Conservation (phyloP, 768 basidiomycete species). For the Cystobasidium ongulense region DNA sequence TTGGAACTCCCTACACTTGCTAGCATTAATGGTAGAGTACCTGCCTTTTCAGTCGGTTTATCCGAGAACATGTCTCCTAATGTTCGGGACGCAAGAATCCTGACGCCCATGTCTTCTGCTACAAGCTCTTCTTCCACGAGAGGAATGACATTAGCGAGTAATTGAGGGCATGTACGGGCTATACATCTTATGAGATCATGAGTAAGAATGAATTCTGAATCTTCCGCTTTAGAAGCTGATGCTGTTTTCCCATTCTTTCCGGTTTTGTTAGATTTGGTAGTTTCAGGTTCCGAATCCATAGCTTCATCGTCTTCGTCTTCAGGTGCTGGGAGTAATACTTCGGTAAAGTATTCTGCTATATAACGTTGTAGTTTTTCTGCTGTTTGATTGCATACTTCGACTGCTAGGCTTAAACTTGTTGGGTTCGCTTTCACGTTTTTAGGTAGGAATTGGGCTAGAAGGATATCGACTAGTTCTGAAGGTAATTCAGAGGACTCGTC, state of each 20-base stretch:
- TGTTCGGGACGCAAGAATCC: slow-evolving; percentile 72
- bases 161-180: slow-evolving; percentile 65
- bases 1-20: slow-evolving; percentile 11
- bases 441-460: slow-evolving; percentile 74
- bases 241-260: slow-evolving; percentile 9
- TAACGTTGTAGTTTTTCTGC: slow-evolving; percentile 80
- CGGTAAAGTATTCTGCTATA: slow-evolving; percentile 83
- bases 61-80: slow-evolving; percentile 87
- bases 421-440: slow-evolving; percentile 57
- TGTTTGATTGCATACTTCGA: slow-evolving; percentile 72
- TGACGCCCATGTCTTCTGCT: slow-evolving; percentile 58
- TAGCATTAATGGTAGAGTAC: slow-evolving; percentile 34
- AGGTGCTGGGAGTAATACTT: slow-evolving; percentile 49
- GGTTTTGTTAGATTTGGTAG: slow-evolving; percentile 28
- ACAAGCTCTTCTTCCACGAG: slow-evolving; percentile 84
- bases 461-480: slow-evolving; percentile 63
- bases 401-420: slow-evolving; percentile 52
- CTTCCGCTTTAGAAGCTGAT: slow-evolving; percentile 46
- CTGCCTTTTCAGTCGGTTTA: slow-evolving; percentile 40
- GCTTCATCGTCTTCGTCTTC: slow-evolving; percentile 54
- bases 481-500: slow-evolving; percentile 79
- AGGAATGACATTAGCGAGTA: slow-evolving; percentile 83
- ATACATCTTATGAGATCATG: slow-evolving; percentile 80
- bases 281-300: slow-evolving; percentile 38
- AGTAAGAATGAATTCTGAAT: slow-evolving; percentile 54